A percentile compares a stretch with the other conserved stretches of the same genome.
These are phyloP conservation scores for Pyricularia pennisetigena DNA, from an alignment of 2,329 filamentous ascomycete species.

Conservation along the genomic window DNA sequence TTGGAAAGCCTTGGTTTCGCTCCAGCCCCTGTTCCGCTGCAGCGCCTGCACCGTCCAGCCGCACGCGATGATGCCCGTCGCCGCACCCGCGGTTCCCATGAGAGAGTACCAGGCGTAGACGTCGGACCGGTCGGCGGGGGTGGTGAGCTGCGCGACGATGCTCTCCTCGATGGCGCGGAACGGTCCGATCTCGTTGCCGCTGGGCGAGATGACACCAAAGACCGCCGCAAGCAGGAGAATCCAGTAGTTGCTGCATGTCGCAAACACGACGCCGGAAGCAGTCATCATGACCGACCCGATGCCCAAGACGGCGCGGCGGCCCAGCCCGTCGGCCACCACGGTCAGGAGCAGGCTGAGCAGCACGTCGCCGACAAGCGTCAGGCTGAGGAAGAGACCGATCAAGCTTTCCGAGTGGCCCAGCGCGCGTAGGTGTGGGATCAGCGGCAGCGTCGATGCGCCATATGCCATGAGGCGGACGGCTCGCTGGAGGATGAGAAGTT, in stretches of 20 bases:
- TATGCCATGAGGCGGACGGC: slow-evolving; percentile 56
- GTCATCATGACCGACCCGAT: slow-evolving; percentile 46
- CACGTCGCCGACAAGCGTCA: slow-evolving; percentile 51
- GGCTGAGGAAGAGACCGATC: slow-evolving; percentile 56
- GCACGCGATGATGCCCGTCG: slow-evolving; percentile 46
- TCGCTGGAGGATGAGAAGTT: slow-evolving; percentile 47
- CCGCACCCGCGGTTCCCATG: slow-evolving; percentile 47
- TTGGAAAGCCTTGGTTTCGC: slow-evolving; percentile 37
- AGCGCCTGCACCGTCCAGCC: slow-evolving; percentile 50
- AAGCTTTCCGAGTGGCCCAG: slow-evolving; percentile 38
- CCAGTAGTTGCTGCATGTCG: slow-evolving; percentile 43
- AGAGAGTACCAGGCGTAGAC: slow-evolving; percentile 55
- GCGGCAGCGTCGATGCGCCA: slow-evolving; percentile 45
- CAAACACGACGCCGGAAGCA: slow-evolving; percentile 45
- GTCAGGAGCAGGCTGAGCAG: slow-evolving; percentile 49
- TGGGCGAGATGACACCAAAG: slow-evolving; percentile 54
- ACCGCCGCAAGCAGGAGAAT: slow-evolving; percentile 45
- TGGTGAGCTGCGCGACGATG: slow-evolving; percentile 45
- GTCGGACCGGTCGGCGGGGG: slow-evolving; percentile 34
- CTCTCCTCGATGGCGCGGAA: slow-evolving; percentile 55
- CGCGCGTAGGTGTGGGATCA: slow-evolving; percentile 43
- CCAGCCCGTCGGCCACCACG: slow-evolving; percentile 43
- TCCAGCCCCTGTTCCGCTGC: slow-evolving; percentile 30
- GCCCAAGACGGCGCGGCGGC: slow-evolving; percentile 41
- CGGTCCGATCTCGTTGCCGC: slow-evolving; percentile 54